Base-by-base conservation (phyloP, 2,329 filamentous ascomycete genomes). In the Drechslerella dactyloides region DNA sequence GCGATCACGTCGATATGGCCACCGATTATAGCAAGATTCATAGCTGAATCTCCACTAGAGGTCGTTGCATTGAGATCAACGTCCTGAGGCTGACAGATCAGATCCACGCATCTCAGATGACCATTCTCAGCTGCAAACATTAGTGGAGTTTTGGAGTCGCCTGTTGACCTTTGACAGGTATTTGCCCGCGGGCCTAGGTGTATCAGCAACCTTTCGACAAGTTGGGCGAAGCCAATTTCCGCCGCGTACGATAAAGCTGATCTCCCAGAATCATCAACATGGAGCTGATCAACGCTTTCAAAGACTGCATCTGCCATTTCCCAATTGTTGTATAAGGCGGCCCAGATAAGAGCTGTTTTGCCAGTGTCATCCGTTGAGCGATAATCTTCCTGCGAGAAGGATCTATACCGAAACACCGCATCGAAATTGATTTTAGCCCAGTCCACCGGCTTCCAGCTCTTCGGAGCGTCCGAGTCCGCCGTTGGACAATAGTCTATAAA, bases 81-180 rank as follows among this genome's bases (percentile, higher is more conserved):
- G 5, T 54, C 33, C 10, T 40, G 68, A 27, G 21, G 48, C 10
- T 42, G 54, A 8, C 76, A 56, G 15, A 70, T 30, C 35, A 50
- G 46, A 21, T 75, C 73, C 37, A 74, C 59, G 33, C 33, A 74
- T 52, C 8, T 73, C 30, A 3, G 35, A 50, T 19, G 74, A 74
- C 21, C 52, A 21, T 40, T 30, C 8, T 19, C 35, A 8, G 51
- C 40, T 10, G 69, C 40, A 13, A 4, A 35, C 24, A 55, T 24
- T 27, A 52, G 52, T 42, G 65, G 48, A 13, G 69, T 53, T 13
- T 37, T 37, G 6, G 13, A 37, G 13, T 6, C 6, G 33, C 33
- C 13, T 13, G 6, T 37, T 13, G 33, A 37, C 6, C 33, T 6
- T 37, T 37, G 33, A 13, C 13, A 7, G 6, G 13, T 13, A 13